A percentile compares a stretch with the other conserved stretches of the same genome.
These are phyloP conservation scores for Lactarius sp. DNA, from an alignment of 768 basidiomycete species.

Conservation along the genomic window DNA sequence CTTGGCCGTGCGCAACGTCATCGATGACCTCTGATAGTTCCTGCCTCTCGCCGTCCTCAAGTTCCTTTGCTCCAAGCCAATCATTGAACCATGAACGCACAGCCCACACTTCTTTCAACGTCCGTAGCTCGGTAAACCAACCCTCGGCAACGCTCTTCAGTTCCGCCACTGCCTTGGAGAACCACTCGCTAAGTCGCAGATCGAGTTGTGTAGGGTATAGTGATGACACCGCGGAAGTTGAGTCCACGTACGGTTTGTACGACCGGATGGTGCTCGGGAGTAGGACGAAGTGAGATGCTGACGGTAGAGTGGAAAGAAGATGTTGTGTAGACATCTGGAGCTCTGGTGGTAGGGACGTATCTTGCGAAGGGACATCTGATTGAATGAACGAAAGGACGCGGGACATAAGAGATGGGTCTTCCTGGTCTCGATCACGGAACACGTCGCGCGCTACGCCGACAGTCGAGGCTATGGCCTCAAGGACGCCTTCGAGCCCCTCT, in stretches of 20 bases:
- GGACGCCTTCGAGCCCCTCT: conserved; percentile 45
- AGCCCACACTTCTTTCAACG: conserved; percentile 65
- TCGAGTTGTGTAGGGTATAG: conserved; percentile 42
- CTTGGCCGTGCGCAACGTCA: conserved; percentile 47
- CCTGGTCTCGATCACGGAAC: conserved; percentile 41
- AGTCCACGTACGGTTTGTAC: conserved; percentile 84
- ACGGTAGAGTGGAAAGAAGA: conserved; percentile 68
- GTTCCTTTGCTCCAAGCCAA: conserved; percentile 39
- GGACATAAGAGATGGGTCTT: conserved; percentile 45
- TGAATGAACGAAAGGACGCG: conserved; percentile 60
- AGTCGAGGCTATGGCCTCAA: conserved; percentile 57
- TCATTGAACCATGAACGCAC: conserved; percentile 49
- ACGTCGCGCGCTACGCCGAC: conserved; percentile 51
- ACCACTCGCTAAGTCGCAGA: conserved; percentile 58
- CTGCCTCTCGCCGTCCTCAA: conserved; percentile 45
- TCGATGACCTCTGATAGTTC: conserved; percentile 47
- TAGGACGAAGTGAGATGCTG: conserved; percentile 75
- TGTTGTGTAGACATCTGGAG: conserved; percentile 61
- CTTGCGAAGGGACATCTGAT: conserved; percentile 37
- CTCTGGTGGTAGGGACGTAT: conserved; percentile 41
- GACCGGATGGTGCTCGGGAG: conserved; percentile 65
- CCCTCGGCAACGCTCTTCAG: conserved; percentile 43
- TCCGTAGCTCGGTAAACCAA: conserved; percentile 59
- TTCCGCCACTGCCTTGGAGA: conserved; percentile 44
- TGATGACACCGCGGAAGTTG: conserved; percentile 52